Conservation (phyloP, 139 green algal species). For the Closterium sp. region DNA sequence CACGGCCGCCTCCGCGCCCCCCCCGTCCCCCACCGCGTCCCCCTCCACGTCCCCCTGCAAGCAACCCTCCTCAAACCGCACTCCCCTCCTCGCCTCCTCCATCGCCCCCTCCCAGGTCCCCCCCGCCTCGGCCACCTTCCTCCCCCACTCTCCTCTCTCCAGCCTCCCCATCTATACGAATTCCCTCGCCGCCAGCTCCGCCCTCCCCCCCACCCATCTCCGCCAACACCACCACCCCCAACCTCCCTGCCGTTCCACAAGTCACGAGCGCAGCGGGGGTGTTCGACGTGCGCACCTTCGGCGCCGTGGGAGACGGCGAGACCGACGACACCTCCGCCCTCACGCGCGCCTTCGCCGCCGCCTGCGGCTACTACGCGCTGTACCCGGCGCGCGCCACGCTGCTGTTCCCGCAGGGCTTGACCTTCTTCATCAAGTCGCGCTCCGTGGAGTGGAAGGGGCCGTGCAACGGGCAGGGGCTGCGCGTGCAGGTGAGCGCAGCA, state of each 20-base stretch:
- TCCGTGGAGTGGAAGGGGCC: not conserved
- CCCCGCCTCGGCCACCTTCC: not conserved
- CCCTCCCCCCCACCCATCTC: not conserved
- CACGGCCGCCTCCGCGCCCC: not conserved
- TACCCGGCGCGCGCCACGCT: not conserved
- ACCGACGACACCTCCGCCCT: not conserved
- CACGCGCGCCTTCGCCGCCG: not conserved
- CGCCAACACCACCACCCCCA: not conserved
- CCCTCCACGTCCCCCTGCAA: not conserved
- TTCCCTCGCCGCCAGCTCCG: too few relatives aligned
- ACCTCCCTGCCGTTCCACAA: not conserved
- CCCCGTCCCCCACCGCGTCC: too few relatives aligned
- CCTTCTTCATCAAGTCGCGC: not conserved
- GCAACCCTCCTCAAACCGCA: not conserved
- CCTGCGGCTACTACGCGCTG: not conserved
- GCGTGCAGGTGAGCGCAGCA: not conserved
- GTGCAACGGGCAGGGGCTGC: not conserved
- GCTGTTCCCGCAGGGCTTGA: not conserved
- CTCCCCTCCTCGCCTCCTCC: not conserved
- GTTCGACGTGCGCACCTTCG: not conserved
- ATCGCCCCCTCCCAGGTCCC: not conserved
- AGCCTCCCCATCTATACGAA: not conserved
- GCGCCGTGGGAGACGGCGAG: not conserved
- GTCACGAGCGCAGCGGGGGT: not conserved
- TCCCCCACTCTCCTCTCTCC: not conserved